phyloP scores from a whole-genome alignment of 192 early-diverging fungal species.

The Coemansia sp. region DNA sequence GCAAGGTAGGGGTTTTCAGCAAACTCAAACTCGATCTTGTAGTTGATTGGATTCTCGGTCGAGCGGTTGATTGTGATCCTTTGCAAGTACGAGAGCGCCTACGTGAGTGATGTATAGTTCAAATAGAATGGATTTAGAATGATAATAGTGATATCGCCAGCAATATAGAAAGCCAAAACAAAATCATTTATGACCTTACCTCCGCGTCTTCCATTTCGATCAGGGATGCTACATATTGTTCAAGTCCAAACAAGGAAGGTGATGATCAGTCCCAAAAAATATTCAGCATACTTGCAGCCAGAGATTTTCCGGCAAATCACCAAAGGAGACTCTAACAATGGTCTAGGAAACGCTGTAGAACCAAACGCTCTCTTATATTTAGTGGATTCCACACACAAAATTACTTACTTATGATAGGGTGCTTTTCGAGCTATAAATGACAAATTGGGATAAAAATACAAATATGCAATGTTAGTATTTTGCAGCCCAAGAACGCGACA shows the following conservation, averaged over 20 bases:
- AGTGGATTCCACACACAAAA: neutral
- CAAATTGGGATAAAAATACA: neutral
- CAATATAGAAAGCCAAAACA: neutral
- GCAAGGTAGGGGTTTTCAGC: conserved; percentile 58
- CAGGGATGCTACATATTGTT: conserved; percentile 42
- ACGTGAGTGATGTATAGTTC: neutral
- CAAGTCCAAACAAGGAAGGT: conserved; percentile 15
- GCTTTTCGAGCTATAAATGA: conserved; percentile 46
- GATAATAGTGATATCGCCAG: neutral
- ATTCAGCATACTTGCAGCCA: neutral
- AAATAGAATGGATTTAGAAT: neutral
- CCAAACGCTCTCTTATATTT: neutral
- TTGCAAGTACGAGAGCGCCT: conserved; percentile 77
- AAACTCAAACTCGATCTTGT: conserved; percentile 59
- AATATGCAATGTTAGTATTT: neutral
- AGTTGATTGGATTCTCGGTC: conserved; percentile 53
- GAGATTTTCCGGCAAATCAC: neutral
- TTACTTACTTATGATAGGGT: conserved; percentile 53
- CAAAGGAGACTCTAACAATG: neutral
- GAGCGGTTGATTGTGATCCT: conserved; percentile 67
- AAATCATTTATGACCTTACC: conserved; percentile 17
- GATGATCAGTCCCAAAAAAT: conserved; percentile 13
- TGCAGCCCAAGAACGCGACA: neutral
- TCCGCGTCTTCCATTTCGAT: conserved; percentile 53
- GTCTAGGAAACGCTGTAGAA: neutral